A percentile compares a stretch with the other conserved stretches of the same genome.
Evolutionary conservation across 2,329 filamentous ascomycete species (phyloP).

Genomic region (Ceratocystis ficicola): DNA sequence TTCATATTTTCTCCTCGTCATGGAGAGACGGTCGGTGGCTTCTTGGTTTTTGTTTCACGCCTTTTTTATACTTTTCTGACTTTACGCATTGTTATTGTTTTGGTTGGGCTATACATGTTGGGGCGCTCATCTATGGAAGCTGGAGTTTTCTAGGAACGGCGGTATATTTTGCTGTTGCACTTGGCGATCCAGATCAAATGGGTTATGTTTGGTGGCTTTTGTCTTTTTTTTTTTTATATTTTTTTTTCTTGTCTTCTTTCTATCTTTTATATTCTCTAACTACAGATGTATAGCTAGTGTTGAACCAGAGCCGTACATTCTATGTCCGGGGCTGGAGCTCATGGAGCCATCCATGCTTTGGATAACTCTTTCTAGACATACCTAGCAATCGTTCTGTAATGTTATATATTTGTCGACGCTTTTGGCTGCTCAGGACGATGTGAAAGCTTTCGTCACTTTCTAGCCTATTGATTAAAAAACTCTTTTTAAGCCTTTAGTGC

Average conservation of each 20-base stretch:
- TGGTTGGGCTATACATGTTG: background rate
- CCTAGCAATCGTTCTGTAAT: background rate
- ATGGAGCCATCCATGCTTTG: background rate
- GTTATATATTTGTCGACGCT: background rate
- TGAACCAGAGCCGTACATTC: background rate
- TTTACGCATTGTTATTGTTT: constrained; percentile 3
- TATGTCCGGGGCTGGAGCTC: background rate
- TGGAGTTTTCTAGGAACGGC: constrained; percentile 8
- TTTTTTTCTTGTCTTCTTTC: background rate
- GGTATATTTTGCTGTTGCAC: constrained; percentile 9
- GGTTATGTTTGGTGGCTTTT: background rate
- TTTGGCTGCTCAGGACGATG: background rate
- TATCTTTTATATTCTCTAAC: background rate
- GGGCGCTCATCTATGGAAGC: constrained; percentile 8
- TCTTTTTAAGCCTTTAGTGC: background rate
- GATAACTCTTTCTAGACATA: background rate
- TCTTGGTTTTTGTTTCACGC: background rate
- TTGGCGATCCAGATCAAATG: background rate
- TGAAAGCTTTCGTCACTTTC: background rate
- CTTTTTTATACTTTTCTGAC: background rate
- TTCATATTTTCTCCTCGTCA: background rate
- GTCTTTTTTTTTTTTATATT: background rate
- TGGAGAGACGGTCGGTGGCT: background rate
- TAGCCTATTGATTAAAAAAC: background rate
- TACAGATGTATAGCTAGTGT: background rate